A percentile compares a stretch with the other conserved stretches of the same genome.
Conservation (phyloP, 2,329 filamentous ascomycete species). For the Pseudopithomyces maydicus region DNA sequence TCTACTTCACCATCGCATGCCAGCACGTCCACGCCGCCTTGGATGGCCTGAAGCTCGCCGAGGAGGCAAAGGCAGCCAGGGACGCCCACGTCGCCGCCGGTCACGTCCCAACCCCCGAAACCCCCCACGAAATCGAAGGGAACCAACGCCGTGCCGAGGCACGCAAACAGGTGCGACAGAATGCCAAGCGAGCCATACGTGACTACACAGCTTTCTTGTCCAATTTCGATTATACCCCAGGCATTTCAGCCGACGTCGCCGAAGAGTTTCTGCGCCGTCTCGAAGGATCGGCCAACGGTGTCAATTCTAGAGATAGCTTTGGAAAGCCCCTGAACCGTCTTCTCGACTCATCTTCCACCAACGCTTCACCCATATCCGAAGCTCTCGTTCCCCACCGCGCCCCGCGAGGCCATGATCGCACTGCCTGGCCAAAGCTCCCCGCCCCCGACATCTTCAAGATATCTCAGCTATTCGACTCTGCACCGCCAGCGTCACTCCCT, state of each 20-base stretch:
- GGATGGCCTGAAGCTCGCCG: conserved; percentile 50
- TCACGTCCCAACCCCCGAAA: conserved; percentile 40
- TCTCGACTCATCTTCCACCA: conserved; percentile 27
- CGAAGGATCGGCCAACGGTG: conserved; percentile 24
- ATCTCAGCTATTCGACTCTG: conserved; percentile 72
- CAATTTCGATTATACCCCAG: conserved; percentile 78
- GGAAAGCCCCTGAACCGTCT: conserved; percentile 26
- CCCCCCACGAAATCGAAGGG: conserved; percentile 54
- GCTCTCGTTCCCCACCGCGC: conserved; percentile 52
- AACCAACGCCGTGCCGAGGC: conserved; percentile 59
- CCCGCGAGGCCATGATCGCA: conserved; percentile 33
- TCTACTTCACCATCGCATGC: conserved; percentile 74
- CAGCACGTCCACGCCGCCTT: conserved; percentile 65
- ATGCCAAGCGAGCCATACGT: conserved; percentile 75
- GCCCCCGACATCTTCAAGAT: conserved; percentile 59
- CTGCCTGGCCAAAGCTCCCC: conserved; percentile 54
- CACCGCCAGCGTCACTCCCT: conserved; percentile 69
- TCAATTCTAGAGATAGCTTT: conserved; percentile 16
- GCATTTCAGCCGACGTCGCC: conserved; percentile 64
- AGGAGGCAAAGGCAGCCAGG: conserved; percentile 37
- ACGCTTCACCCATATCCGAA: conserved; percentile 38
- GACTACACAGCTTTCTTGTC: conserved; percentile 76
- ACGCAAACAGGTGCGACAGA: conserved; percentile 71
- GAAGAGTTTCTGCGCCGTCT: conserved; percentile 55
- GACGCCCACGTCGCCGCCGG: conserved; percentile 30